Evolutionary conservation across 2,329 filamentous ascomycete species (phyloP), one percentile per base, ranked within the genome.

Genomic region (Penicillium sp.): DNA sequence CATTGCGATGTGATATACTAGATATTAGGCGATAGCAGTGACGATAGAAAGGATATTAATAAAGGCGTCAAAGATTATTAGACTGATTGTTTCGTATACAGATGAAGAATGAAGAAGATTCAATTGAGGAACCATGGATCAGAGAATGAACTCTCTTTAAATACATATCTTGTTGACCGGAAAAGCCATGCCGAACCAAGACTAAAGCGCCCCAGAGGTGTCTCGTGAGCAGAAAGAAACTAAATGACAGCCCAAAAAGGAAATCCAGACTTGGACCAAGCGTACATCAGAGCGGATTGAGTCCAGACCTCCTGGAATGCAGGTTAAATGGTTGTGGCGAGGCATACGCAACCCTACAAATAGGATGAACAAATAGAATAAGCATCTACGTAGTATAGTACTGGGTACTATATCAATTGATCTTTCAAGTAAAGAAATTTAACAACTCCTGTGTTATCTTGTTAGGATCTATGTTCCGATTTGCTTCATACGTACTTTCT

Each of bases 1-100:
- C 71, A 74, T 74, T 58, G 27, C 64, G 49, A 33, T 25, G 4
- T 36, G 31, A 39, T 49, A 44, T 60, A 43, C 17, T 45, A 33
- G 21, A 4, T 45, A 39, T 29, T 43, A 43, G 33, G 8, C 3
- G 62, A 61, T 54, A 51, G 47, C 59, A 54, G 55, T 23, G 56
- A 65, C 49, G 54, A 31, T 42, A 33, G 29, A 33, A 29, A 21
- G 1, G 12, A 42, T 48, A 49, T 49, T 15, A 29, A 52, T 12
- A 27, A 17, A 35, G 35, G 21, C 9, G 41, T 21, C 38, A 35
- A 49, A 21, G 10, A 21, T n/a, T 38, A 25, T 44, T n/a, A 29
- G 6, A 9, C 13, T 10, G 39, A 35, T 23, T 43, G 13, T 42
- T 27, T 43, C 19, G 19, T 23, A 9, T 42, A 12, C 6, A 49